Evolutionary conservation across 805 yeast species (phyloP).

Genomic region (Ogataea neopini): DNA sequence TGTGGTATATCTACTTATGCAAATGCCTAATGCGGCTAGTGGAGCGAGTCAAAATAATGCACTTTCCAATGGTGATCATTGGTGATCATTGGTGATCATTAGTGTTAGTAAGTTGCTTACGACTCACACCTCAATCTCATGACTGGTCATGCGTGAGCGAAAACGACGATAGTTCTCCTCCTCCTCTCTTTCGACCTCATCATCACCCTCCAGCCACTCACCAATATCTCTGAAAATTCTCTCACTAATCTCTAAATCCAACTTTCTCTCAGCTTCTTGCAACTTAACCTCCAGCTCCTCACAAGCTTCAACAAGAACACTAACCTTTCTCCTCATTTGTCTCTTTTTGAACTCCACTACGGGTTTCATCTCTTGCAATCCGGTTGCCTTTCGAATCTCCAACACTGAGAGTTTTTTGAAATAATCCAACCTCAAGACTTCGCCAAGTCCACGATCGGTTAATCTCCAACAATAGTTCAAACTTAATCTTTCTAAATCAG

Average conservation of each 20-base stretch:
- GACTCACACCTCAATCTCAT: no score
- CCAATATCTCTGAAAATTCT: conserved; percentile 62
- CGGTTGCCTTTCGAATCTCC: conserved; percentile 66
- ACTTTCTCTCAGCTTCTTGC: conserved; percentile 56
- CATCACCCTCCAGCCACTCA: conserved; percentile 58
- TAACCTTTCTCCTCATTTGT: conserved; percentile 43
- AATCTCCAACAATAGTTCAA: conserved; percentile 65
- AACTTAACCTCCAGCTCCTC: conserved; percentile 63
- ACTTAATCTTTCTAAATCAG: conserved; percentile 61
- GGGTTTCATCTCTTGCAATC: conserved; percentile 59
- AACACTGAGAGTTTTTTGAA: conserved; percentile 67
- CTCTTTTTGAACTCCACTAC: conserved; percentile 66
- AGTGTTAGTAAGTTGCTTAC: no score
- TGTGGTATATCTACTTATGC: no score
- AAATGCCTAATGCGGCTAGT: no score
- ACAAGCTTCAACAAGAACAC: conserved; percentile 76
- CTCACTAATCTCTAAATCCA: conserved; percentile 58
- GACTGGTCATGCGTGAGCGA: background rate
- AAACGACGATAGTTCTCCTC: conserved; percentile 22
- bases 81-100: no score
- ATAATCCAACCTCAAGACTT: conserved; percentile 43
- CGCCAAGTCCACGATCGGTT: conserved; percentile 33
- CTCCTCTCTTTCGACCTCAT: conserved; percentile 40
- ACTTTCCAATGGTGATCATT: no score
- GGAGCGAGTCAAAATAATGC: no score